Conservation (phyloP, 768 basidiomycete genomes). For the Leccinum subtestaceum region DNA sequence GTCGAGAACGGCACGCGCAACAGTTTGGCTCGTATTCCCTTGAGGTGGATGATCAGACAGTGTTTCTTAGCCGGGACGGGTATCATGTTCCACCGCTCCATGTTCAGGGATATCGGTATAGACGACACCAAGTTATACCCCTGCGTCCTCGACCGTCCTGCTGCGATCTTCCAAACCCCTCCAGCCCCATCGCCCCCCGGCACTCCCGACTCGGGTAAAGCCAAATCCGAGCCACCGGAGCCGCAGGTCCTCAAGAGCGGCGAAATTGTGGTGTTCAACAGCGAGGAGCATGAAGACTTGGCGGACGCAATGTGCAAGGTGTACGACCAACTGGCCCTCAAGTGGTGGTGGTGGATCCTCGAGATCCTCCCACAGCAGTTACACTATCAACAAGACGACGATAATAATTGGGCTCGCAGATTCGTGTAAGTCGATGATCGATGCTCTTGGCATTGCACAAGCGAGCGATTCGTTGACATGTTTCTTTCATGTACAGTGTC, state of each 20-base stretch:
- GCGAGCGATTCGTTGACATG: slow-evolving; percentile 1
- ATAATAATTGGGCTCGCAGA: slow-evolving; percentile 9
- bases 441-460: not conserved
- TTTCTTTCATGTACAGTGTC: slow-evolving; percentile 7
- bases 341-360: slow-evolving; percentile 61
- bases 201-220: slow-evolving; percentile 12
- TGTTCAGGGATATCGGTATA: slow-evolving; percentile 43
- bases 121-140: slow-evolving; percentile 48
- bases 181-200: slow-evolving; percentile 11
- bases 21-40: slow-evolving; percentile 64
- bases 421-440: slow-evolving; percentile 17
- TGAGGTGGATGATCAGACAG: slow-evolving; percentile 78
- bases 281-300: slow-evolving; percentile 64
- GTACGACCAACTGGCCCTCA: slow-evolving; percentile 56
- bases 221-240: slow-evolving; percentile 1
- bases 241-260: slow-evolving; percentile 18
- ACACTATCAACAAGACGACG: slow-evolving; percentile 28
- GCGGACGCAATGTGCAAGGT: slow-evolving; percentile 49
- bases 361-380: slow-evolving; percentile 47
- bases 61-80: slow-evolving; percentile 55
- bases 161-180: slow-evolving; percentile 31
- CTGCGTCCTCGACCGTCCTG: slow-evolving; percentile 41
- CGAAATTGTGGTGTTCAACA: slow-evolving; percentile 24
- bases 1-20: slow-evolving; percentile 54
- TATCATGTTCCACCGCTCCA: slow-evolving; percentile 53